A percentile compares a stretch with the other conserved stretches of the same genome.
Evolutionary conservation across 2,329 filamentous ascomycete species (phyloP).

Genomic region (Beauveria brongniartii): DNA sequence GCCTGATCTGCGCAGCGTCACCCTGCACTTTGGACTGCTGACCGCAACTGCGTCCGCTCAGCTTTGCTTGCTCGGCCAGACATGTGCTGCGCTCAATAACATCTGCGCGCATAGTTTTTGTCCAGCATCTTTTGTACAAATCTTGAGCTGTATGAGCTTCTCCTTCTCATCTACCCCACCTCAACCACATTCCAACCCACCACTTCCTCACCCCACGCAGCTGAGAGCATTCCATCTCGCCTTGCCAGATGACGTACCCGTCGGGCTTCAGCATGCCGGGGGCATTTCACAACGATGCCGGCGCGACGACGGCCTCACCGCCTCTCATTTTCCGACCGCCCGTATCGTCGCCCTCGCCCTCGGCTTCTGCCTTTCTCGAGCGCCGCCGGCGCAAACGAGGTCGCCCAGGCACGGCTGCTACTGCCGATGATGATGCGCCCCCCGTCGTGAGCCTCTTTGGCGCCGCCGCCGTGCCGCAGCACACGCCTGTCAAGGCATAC

Average conservation of each 20-base stretch:
- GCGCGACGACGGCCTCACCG: slow-evolving; percentile 21
- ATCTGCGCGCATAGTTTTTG: not conserved
- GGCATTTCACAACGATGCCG: slow-evolving; percentile 17
- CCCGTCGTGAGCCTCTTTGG: slow-evolving; percentile 14
- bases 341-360: slow-evolving; percentile 28
- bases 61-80: not conserved
- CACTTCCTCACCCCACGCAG: not conserved
- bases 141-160: not conserved
- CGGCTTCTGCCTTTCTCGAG: slow-evolving; percentile 30
- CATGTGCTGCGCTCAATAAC: not conserved
- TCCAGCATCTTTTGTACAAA: not conserved
- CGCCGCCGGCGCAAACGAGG: slow-evolving; percentile 36
- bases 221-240: not conserved
- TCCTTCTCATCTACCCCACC: too few species aligned
- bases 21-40: not conserved
- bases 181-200: too few species aligned
- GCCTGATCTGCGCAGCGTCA: not conserved
- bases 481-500: slow-evolving; percentile 28
- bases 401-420: slow-evolving; percentile 20
- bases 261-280: slow-evolving; percentile 27
- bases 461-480: slow-evolving; percentile 13
- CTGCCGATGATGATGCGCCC: slow-evolving; percentile 1
- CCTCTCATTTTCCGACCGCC: slow-evolving; percentile 41
- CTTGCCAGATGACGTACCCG: slow-evolving; percentile 22
- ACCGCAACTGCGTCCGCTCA: not conserved